A percentile compares a stretch with the other conserved stretches of the same genome.
These are phyloP conservation scores for Apium graveolens DNA, from an alignment of 129 eudicot species.

Conservation along the genomic window DNA sequence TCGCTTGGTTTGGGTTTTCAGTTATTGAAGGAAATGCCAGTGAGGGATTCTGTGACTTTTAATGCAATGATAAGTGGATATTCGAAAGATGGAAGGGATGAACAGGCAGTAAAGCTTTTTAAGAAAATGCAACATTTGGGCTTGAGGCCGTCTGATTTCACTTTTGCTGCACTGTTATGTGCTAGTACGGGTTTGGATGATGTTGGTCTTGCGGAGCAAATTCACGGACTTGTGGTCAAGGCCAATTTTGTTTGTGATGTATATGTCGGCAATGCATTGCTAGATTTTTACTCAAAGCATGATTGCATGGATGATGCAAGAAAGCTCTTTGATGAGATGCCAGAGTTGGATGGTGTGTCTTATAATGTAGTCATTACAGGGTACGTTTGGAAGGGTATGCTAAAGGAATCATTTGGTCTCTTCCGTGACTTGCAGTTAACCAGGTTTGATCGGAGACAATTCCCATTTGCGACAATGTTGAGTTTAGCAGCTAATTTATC, in stretches of 20 bases:
- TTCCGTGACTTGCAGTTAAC: conserved; percentile 46
- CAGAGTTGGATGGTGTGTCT: conserved; percentile 65
- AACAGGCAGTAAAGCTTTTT: conserved; percentile 45
- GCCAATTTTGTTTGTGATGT: conserved; percentile 48
- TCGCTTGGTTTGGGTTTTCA: conserved; percentile 38
- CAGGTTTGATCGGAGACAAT: conserved; percentile 41
- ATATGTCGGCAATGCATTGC: conserved; percentile 67
- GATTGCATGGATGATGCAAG: conserved; percentile 37
- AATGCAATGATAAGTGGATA: conserved; percentile 62
- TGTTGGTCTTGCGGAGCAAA: conserved; percentile 41
- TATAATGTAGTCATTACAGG: conserved; percentile 67
- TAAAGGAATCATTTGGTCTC: conserved; percentile 44
- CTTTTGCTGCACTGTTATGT: conserved; percentile 71
- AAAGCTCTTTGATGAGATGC: conserved; percentile 65
- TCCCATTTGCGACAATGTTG: conserved; percentile 73
- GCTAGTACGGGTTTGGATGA: conserved; percentile 46
- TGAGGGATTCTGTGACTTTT: conserved; percentile 56
- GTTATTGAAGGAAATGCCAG: conserved; percentile 43
- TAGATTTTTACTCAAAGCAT: conserved; percentile 77
- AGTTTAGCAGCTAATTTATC: conserved; percentile 54
- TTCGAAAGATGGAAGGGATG: conserved; percentile 36
- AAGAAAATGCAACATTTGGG: conserved; percentile 46
- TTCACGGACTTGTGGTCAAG: conserved; percentile 61
- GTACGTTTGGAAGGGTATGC: conserved; percentile 43
- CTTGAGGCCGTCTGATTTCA: conserved; percentile 58